A percentile compares a stretch with the other conserved stretches of the same genome.
phyloP scores from a whole-genome alignment of 78 protist species.

The Tieghemostelium lacteum region DNA sequence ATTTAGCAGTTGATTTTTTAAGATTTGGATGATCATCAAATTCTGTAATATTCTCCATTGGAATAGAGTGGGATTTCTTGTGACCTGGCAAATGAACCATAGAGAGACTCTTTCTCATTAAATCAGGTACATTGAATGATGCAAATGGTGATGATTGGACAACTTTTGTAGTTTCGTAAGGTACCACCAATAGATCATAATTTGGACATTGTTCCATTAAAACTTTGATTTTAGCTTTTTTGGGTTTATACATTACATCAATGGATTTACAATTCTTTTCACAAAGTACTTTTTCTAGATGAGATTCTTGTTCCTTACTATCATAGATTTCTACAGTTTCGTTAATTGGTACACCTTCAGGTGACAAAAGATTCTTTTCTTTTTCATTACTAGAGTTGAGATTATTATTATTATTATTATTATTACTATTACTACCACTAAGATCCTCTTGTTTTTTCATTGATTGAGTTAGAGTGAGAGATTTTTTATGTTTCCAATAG shows the following conservation, averaged over 20 bases:
- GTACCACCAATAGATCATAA: constrained; percentile 40
- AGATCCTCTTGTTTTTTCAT: no score
- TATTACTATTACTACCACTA: constrained; percentile 4
- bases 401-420: constrained; percentile 22
- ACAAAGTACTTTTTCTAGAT: constrained; percentile 17
- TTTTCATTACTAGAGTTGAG: background rate
- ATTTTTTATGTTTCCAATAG: constrained; percentile 40
- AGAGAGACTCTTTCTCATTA: constrained; percentile 52
- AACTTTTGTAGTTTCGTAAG: constrained; percentile 20
- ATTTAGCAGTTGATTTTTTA: background rate
- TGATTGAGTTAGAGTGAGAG: background rate
- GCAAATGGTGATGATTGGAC: background rate
- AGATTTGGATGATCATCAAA: constrained; percentile 33
- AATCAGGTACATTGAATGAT: constrained; percentile 28
- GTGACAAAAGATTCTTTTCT: background rate
- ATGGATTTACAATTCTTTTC: constrained; percentile 23
- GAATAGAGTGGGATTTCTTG: background rate
- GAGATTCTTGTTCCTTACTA: constrained; percentile 3
- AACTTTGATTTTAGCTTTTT: constrained; percentile 7
- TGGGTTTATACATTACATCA: constrained; percentile 45
- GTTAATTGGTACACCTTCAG: background rate
- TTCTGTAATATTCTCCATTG: background rate
- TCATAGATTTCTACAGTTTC: background rate
- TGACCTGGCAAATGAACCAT: constrained; percentile 61
- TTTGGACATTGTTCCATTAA: constrained; percentile 17